These are phyloP conservation scores for Eutrema japonicum DNA, from an alignment of 345 rosid species.

Conservation along the genomic window DNA sequence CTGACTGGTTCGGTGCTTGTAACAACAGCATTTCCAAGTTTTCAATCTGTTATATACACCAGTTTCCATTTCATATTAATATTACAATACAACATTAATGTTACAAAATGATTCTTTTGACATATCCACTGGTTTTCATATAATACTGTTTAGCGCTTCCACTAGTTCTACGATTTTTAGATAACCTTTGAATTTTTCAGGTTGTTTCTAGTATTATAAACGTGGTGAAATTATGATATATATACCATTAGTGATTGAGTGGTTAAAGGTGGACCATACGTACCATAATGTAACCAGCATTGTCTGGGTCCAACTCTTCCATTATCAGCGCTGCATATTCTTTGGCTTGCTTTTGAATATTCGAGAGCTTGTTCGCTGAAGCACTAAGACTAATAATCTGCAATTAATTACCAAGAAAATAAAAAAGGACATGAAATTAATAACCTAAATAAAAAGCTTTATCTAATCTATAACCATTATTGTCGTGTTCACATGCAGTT, in stretches of 20 bases:
- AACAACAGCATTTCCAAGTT: constrained; percentile 72
- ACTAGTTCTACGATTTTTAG: neutral
- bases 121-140: neutral
- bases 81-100: neutral
- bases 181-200: too few species aligned
- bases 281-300: constrained; percentile 84
- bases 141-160: neutral
- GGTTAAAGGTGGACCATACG: constrained; percentile 28
- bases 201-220: constrained; percentile 2
- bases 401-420: constrained; percentile 27
- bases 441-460: constrained; percentile 13
- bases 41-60: constrained; percentile 51
- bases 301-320: constrained; percentile 92
- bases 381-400: constrained; percentile 87
- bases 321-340: constrained; percentile 86
- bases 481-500: constrained; percentile 37
- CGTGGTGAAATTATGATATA: neutral
- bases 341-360: constrained; percentile 77
- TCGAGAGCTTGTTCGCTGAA: constrained; percentile 84
- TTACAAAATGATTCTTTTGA: neutral
- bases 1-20: constrained; percentile 84
- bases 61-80: constrained; percentile 23
- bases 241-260: constrained; percentile 22
- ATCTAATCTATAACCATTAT: constrained; percentile 10
- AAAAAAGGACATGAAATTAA: neutral